These are phyloP conservation scores for Pythium grandisporangium DNA, from an alignment of 352 stramenopile genomes.

Conservation along the genomic window DNA sequence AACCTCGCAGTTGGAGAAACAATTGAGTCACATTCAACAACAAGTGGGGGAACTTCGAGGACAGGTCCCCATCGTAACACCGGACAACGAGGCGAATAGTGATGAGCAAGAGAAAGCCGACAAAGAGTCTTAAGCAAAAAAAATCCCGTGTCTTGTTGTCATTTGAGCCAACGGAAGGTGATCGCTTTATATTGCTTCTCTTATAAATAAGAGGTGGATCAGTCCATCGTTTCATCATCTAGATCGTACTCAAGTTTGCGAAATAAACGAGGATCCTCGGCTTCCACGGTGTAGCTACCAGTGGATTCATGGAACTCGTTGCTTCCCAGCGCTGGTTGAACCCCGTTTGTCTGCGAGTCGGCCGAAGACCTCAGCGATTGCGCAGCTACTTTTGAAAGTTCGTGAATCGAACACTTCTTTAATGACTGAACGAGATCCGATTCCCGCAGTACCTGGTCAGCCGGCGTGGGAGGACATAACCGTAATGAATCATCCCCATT, in stretches of 20 bases:
- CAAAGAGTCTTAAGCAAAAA: too few relatives aligned
- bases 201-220: too few relatives aligned
- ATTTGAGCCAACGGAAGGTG: too few relatives aligned
- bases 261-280: slow-evolving; percentile 7
- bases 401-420: slow-evolving; percentile 38
- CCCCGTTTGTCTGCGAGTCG: too few relatives aligned
- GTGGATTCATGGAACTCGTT: not conserved
- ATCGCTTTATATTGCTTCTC: too few relatives aligned
- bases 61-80: too few relatives aligned
- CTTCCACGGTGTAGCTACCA: not conserved
- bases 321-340: not conserved
- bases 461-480: slow-evolving; percentile 34
- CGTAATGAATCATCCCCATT: slow-evolving; percentile 6
- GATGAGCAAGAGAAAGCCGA: too few relatives aligned
- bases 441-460: slow-evolving; percentile 25
- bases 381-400: slow-evolving; percentile 22
- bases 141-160: too few relatives aligned
- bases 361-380: slow-evolving; percentile 18
- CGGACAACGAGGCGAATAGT: too few relatives aligned
- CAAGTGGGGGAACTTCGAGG: slow-evolving; percentile 17
- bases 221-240: slow-evolving; percentile 11
- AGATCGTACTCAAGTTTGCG: slow-evolving; percentile 12
- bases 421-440: slow-evolving; percentile 33
- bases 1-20: slow-evolving; percentile 21
- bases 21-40: slow-evolving; percentile 30